phyloP scores from a whole-genome alignment of 2,329 filamentous ascomycete genomes.

The Cladosporium velox region DNA sequence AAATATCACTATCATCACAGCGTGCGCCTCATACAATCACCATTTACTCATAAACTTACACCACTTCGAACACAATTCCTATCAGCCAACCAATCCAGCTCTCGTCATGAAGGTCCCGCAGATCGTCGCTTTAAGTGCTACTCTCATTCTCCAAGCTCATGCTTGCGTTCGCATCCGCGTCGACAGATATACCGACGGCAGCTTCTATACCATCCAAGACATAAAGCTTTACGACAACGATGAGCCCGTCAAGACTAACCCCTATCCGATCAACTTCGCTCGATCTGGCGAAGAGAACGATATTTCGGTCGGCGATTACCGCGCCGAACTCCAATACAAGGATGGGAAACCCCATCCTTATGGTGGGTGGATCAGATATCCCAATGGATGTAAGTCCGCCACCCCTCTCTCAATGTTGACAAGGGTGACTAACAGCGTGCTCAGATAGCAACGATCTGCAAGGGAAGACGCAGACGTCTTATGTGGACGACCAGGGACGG shows the following conservation, averaged over 20 bases:
- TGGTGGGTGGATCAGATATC: background rate
- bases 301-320: background rate
- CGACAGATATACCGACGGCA: background rate
- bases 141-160: background rate
- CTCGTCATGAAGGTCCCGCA: background rate
- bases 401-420: background rate
- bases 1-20: background rate
- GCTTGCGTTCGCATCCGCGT: slow-evolving; percentile 13
- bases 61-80: background rate
- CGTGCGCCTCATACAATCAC: background rate
- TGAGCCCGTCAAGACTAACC: background rate
- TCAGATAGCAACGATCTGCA: background rate
- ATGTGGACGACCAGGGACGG: background rate
- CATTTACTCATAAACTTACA: background rate
- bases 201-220: background rate
- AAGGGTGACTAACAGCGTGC: too few relatives aligned
- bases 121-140: background rate
- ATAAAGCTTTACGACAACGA: slow-evolving; percentile 14
- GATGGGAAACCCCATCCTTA: background rate
- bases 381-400: background rate
- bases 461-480: background rate
- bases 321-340: background rate
- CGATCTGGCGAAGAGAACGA: too few relatives aligned
- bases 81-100: background rate
- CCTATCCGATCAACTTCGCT: background rate